phyloP scores from a whole-genome alignment of 768 basidiomycete genomes.

The Phylloporus arenicola region DNA sequence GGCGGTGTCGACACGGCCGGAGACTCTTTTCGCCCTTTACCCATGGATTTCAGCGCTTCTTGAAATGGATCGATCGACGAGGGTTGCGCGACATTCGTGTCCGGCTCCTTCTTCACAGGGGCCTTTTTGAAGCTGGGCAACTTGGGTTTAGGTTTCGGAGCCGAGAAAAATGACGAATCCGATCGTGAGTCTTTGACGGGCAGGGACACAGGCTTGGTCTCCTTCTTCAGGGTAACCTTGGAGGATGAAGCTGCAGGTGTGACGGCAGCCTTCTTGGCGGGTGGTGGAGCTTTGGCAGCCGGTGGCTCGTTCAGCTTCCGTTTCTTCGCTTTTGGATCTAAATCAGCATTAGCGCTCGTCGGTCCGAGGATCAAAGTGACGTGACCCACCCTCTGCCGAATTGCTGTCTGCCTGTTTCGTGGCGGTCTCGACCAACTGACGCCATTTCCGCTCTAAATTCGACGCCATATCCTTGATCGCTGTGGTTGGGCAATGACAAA shows the following conservation, averaged over 20 bases:
- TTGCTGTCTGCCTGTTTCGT: conserved; percentile 39
- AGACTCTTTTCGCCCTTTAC: conserved; percentile 55
- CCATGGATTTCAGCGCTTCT: conserved; percentile 74
- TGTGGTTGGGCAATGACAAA: conserved; percentile 42
- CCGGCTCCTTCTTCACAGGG: conserved; percentile 50
- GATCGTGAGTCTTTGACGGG: conserved; percentile 73
- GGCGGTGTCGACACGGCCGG: conserved; percentile 60
- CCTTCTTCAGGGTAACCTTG: conserved; percentile 51
- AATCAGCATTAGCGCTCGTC: conserved; percentile 21
- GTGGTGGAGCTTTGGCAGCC: conserved; percentile 44
- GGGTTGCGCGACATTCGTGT: conserved; percentile 64
- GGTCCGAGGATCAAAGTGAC: conserved; percentile 37
- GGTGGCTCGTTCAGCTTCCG: conserved; percentile 59
- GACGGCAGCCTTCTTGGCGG: conserved; percentile 63
- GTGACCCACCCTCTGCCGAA: conserved; percentile 67
- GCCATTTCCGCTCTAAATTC: conserved; percentile 83
- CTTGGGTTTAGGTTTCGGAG: conserved; percentile 78
- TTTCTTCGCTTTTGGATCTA: conserved; percentile 65
- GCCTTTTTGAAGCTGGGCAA: conserved; percentile 86
- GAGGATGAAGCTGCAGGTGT: conserved; percentile 18
- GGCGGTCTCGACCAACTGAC: conserved; percentile 53
- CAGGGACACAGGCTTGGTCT: conserved; percentile 33
- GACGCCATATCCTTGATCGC: conserved; percentile 92
- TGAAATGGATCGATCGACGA: conserved; percentile 77
- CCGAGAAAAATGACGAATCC: conserved; percentile 85